These are phyloP conservation scores for Stagonosporopsis chrysanthemi DNA, from an alignment of 2,329 filamentous ascomycete species.

Conservation along the genomic window DNA sequence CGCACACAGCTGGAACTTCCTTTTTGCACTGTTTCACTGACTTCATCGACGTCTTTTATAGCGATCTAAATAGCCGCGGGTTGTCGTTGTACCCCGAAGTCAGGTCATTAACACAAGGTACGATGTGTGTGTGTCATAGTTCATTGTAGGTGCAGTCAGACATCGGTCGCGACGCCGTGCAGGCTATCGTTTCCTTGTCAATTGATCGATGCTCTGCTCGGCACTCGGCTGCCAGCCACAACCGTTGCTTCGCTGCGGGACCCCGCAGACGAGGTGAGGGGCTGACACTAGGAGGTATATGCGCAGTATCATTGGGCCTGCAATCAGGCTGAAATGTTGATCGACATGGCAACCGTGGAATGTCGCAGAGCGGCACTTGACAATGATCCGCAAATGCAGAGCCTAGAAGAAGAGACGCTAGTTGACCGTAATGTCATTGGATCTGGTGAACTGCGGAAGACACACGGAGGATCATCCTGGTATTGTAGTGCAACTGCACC, in stretches of 20 bases:
- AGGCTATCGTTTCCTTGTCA: slow-evolving; percentile 7
- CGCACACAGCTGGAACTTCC: not conserved
- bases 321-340: slow-evolving; percentile 34
- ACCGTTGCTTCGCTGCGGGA: slow-evolving; percentile 24
- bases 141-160: slow-evolving; percentile 8
- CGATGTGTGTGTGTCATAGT: slow-evolving; percentile 24
- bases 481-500: too few species aligned
- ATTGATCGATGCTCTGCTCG: slow-evolving; percentile 4
- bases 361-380: not conserved
- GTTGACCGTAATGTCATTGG: not conserved
- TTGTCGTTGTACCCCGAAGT: not conserved
- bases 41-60: slow-evolving; percentile 21
- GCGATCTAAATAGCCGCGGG: slow-evolving; percentile 29
- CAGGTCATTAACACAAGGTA: slow-evolving; percentile 12
- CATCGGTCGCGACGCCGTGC: slow-evolving; percentile 4
- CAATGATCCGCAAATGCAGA: not conserved
- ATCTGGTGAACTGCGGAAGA: too few species aligned
- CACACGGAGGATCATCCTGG: too few species aligned
- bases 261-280: slow-evolving; percentile 28
- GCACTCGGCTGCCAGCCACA: slow-evolving; percentile 17
- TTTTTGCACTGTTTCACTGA: not conserved
- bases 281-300: slow-evolving; percentile 19
- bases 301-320: slow-evolving; percentile 18
- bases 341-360: slow-evolving; percentile 4
- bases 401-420: not conserved